Base-by-base conservation (phyloP, 2,329 filamentous ascomycete species). In the Tolypocladium capitatum region DNA sequence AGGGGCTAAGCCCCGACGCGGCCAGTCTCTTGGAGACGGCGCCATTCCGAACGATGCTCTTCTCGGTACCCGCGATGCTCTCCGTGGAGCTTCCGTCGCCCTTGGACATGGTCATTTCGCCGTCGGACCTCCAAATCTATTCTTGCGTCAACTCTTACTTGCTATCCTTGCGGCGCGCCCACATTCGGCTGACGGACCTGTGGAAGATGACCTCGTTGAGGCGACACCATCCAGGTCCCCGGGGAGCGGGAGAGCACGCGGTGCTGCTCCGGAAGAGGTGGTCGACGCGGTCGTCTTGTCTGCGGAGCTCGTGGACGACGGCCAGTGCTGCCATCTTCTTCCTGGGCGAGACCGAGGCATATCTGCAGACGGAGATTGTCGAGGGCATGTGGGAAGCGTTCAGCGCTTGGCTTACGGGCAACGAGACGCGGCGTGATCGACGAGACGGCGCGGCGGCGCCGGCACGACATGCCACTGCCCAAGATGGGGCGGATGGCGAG, bases 291-390 rank as follows among this genome's bases (percentile, higher is more conserved):
- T 74, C 77, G 5, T 72, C 74, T 32, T 75, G 78, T 0, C 84
- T 94, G 74, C 80, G 92, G 16, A 84, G 81, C 52, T 78, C 91
- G 1, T 98, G 92, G 92, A 91, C 89, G 0, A 94, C 87, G 0
- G 84, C 85, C 55, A 89, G 86, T 58, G 86, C 89, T 2, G 84
- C 87, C 1, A 78, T 94, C 4, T 96, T 95, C 67, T 85, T 97
- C 55, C 72, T 97, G 4, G 87, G 86, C 0, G 90, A 96, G 61
- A 83, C 87, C 14, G 85, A 91, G 55, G 81, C 81, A 3, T 97
- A 94, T 58, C 80, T 97, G 41, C 91, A 96, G 63, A 87, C 86
- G 1, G 89, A 95, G 59, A 83, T 97, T 7, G 83, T 96, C 14
- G 79, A 82, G 50, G 81, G 82, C 31, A 81, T 87, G 1, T 96